Percentiles rank a stretch among this genome's conserved stretches.
phyloP scores from a whole-genome alignment of 306 rosid genomes.

The Lathyrus aphaca region DNA sequence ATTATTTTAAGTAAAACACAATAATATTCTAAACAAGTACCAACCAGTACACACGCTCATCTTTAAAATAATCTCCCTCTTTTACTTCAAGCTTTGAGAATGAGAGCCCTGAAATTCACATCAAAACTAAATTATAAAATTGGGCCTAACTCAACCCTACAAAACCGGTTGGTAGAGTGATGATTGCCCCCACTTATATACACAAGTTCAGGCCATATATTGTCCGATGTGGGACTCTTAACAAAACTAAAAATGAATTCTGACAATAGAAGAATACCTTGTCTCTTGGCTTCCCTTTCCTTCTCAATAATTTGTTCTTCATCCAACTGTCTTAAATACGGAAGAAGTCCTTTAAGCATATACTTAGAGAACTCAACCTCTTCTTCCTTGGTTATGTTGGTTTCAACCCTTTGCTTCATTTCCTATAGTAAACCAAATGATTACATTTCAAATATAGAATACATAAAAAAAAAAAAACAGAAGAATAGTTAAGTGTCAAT shows the following conservation, averaged over 20 bases:
- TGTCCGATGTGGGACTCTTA: no score
- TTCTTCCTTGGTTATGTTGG: not conserved
- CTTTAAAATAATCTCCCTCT: not conserved
- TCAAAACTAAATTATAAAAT: constrained; percentile 16
- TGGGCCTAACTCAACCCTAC: no score
- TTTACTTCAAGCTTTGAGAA: constrained; percentile 36
- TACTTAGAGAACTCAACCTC: constrained; percentile 47
- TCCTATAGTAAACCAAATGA: constrained; percentile 35
- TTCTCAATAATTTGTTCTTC: constrained; percentile 72
- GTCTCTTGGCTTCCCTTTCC: constrained; percentile 64
- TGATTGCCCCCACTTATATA: no score
- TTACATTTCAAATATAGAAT: not conserved
- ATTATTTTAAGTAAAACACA: not conserved
- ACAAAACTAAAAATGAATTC: constrained; percentile 1
- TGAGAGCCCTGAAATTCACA: constrained; percentile 45
- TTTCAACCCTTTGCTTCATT: constrained; percentile 3
- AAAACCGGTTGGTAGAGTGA: no score
- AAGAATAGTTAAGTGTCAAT: not conserved
- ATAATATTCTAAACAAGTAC: constrained; percentile 18
- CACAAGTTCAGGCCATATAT: no score
- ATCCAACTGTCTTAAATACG: constrained; percentile 58
- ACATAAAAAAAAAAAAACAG: constrained; percentile 5
- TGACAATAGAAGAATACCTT: constrained; percentile 46
- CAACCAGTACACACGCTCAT: constrained; percentile 81
- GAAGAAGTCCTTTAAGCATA: constrained; percentile 63